A percentile compares a stretch with the other conserved stretches of the same genome.
Conservation (phyloP, 1,139 yeast species). For the Kodamaea anthophila region DNA sequence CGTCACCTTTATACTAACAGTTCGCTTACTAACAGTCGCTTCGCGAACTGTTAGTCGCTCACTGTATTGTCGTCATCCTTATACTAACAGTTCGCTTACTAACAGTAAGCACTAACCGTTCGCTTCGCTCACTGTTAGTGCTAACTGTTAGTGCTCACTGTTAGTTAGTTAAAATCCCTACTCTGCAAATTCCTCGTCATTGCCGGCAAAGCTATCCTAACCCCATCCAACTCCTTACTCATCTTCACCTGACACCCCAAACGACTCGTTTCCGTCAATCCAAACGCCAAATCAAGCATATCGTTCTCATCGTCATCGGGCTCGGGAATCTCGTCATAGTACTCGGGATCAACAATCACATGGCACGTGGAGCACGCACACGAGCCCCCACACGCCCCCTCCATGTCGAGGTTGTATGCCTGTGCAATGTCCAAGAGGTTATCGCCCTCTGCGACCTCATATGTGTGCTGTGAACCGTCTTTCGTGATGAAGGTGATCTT, state of each 20-base stretch:
- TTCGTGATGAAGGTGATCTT: conserved; percentile 87
- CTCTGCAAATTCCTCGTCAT: conserved; percentile 91
- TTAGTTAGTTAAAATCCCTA: conserved; percentile 49
- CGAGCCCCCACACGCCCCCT: conserved; percentile 98
- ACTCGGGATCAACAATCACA: conserved; percentile 91
- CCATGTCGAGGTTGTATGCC: conserved; percentile 89
- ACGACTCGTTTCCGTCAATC: conserved; percentile 92
- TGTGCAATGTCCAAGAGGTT: conserved; percentile 90
- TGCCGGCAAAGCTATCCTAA: conserved; percentile 94
- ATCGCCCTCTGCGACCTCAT: conserved; percentile 91
- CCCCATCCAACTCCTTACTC: conserved; percentile 86
- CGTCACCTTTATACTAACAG: too few species aligned
- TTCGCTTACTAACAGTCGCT: too few species aligned
- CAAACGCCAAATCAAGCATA: conserved; percentile 96
- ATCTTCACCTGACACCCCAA: conserved; percentile 90
- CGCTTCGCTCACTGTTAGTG: too few species aligned
- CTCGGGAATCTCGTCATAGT: conserved; percentile 83
- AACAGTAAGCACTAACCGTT: too few species aligned
- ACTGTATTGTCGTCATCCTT: too few species aligned
- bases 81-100: too few species aligned
- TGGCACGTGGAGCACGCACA: conserved; percentile 99
- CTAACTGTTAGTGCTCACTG: neutral
- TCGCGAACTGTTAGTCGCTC: too few species aligned
- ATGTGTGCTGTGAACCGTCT: conserved; percentile 76
- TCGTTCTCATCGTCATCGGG: conserved; percentile 98